Conservation (phyloP, 2,329 filamentous ascomycete genomes). For the Talaromyces sp. region DNA sequence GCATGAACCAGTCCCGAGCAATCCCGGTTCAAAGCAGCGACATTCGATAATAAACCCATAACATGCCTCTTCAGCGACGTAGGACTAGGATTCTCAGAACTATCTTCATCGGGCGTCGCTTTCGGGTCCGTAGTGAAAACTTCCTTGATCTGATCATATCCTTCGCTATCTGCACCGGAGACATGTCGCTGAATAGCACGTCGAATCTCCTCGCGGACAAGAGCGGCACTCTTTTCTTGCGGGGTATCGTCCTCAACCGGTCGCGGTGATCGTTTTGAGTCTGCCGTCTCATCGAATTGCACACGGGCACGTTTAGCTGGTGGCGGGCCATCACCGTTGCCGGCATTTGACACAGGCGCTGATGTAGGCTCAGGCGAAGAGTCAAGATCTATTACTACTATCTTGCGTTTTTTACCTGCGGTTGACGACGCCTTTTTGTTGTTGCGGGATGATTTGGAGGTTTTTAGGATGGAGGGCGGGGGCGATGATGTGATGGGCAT, state of each 20-base stretch:
- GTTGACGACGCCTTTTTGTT: conserved; percentile 25
- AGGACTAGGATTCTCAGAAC: conserved; percentile 49
- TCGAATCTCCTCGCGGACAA: conserved; percentile 61
- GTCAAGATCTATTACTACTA: conserved; percentile 35
- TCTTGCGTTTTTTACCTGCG: conserved; percentile 36
- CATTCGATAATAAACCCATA: conserved; percentile 55
- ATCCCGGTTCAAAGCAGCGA: conserved; percentile 53
- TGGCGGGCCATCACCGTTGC: conserved; percentile 26
- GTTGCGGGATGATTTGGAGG: neutral
- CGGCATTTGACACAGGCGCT: conserved; percentile 30
- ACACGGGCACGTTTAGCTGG: conserved; percentile 43
- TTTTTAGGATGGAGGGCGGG: conserved; percentile 35
- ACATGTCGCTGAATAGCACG: conserved; percentile 55
- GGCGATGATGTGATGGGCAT: conserved; percentile 32
- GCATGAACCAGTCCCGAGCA: conserved; percentile 59
- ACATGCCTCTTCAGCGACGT: conserved; percentile 57
- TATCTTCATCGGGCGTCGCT: conserved; percentile 32
- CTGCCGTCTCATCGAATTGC: conserved; percentile 41
- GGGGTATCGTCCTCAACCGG: conserved; percentile 41
- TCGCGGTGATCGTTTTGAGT: conserved; percentile 23
- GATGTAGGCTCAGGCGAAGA: conserved; percentile 33
- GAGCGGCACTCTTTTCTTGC: conserved; percentile 53
- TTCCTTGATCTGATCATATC: conserved; percentile 56
- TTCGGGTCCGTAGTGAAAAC: conserved; percentile 51
- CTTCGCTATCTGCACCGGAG: conserved; percentile 51